A percentile compares a stretch with the other conserved stretches of the same genome.
These are phyloP conservation scores for Onygenales sp. DNA, from an alignment of 2,329 filamentous ascomycete species.

Conservation along the genomic window DNA sequence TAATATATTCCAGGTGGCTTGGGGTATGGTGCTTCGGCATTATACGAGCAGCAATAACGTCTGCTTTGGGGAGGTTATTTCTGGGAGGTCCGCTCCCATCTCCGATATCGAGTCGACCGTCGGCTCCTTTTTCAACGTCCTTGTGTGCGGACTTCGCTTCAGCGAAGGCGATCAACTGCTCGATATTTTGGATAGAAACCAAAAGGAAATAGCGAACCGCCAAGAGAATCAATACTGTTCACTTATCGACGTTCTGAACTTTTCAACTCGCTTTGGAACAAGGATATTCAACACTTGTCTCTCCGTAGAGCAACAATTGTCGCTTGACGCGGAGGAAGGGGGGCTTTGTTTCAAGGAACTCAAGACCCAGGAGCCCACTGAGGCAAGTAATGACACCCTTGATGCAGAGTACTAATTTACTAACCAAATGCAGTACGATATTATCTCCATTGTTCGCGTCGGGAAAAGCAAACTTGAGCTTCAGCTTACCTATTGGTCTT, in stretches of 20 bases:
- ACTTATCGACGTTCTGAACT: slow-evolving; percentile 3
- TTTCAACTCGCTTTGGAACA: not conserved
- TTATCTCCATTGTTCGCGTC: slow-evolving; percentile 5
- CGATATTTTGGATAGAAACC: slow-evolving; percentile 3
- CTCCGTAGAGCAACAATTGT: slow-evolving; percentile 8
- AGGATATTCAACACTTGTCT: slow-evolving; percentile 9
- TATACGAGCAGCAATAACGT: slow-evolving; percentile 27
- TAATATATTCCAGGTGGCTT: slow-evolving; percentile 29
- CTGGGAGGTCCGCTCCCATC: slow-evolving; percentile 29
- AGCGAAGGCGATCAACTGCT: not conserved
- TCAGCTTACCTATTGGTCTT: slow-evolving; percentile 7
- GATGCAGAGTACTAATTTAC: not conserved
- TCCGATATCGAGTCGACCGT: slow-evolving; percentile 27
- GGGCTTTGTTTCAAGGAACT: slow-evolving; percentile 4
- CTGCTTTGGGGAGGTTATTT: slow-evolving; percentile 30
- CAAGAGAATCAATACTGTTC: slow-evolving; percentile 8
- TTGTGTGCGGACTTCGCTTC: slow-evolving; percentile 4
- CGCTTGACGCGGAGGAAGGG: not conserved
- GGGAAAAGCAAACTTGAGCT: not conserved
- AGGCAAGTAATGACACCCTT: slow-evolving; percentile 1
- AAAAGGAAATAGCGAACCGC: not conserved
- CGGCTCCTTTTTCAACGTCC: slow-evolving; percentile 18
- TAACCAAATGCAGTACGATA: slow-evolving; percentile 7
- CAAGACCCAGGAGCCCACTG: slow-evolving; percentile 8
- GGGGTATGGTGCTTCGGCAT: slow-evolving; percentile 25